These are phyloP conservation scores for Fusarium mangiferae DNA, from an alignment of 2,329 filamentous ascomycete genomes.

Conservation along the genomic window DNA sequence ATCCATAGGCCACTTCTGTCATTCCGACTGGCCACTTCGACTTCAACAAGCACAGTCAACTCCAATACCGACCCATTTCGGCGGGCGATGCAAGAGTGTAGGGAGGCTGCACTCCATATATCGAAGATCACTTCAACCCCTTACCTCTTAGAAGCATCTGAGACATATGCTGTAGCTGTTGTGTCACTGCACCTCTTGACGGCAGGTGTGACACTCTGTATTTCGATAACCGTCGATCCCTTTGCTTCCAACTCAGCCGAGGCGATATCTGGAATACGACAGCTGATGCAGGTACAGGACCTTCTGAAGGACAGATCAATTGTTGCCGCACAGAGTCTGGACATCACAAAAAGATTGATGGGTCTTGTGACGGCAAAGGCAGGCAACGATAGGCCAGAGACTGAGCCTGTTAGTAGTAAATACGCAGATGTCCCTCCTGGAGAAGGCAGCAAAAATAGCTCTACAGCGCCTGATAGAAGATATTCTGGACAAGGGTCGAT, in stretches of 20 bases:
- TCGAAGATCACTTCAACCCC: background rate
- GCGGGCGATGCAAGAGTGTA: background rate
- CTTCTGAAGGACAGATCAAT: background rate
- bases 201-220: background rate
- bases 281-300: background rate
- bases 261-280: background rate
- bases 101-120: background rate
- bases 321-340: background rate
- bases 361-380: background rate
- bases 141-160: background rate
- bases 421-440: background rate
- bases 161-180: background rate
- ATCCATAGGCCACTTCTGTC: slow-evolving; percentile 39
- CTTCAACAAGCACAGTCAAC: rapidly evolving
- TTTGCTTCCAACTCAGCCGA: rapidly evolving
- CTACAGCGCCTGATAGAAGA: rapidly evolving
- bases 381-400: rapidly evolving
- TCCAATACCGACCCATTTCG: background rate
- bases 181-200: background rate
- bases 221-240: background rate
- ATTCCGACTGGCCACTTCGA: background rate
- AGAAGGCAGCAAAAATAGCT: no score
- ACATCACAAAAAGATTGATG: background rate
- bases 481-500: no score
- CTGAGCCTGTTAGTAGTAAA: rapidly evolving